phyloP scores from a whole-genome alignment of 2,329 filamentous ascomycete species.

The Gliomastix tumulicola region DNA sequence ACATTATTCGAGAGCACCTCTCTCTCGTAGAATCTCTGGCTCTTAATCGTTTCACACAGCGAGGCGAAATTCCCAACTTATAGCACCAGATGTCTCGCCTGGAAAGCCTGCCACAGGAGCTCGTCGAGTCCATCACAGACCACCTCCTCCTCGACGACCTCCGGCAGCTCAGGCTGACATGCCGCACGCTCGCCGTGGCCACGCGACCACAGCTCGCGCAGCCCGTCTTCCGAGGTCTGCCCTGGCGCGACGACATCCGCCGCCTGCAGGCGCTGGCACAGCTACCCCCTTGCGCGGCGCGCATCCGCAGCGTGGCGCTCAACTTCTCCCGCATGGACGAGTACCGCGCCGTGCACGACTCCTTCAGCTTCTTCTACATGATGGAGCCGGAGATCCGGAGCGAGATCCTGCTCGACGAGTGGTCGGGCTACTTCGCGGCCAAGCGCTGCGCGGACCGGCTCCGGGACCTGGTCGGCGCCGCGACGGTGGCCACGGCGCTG shows the following conservation, averaged over 20 bases:
- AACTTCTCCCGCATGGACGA: constrained; percentile 35
- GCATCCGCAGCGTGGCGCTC: constrained; percentile 35
- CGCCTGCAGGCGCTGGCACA: constrained; percentile 31
- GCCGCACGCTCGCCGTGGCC: constrained; percentile 27
- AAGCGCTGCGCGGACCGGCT: constrained; percentile 12
- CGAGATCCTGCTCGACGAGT: constrained; percentile 24
- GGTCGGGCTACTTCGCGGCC: constrained; percentile 26
- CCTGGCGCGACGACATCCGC: constrained; percentile 36
- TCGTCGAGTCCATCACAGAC: constrained; percentile 33
- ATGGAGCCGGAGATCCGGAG: constrained; percentile 26
- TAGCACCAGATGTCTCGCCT: background rate
- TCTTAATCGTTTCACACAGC: too few relatives aligned
- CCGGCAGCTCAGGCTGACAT: constrained; percentile 30
- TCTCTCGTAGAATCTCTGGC: too few relatives aligned
- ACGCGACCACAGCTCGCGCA: constrained; percentile 34
- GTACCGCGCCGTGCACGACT: constrained; percentile 27
- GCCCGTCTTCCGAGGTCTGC: constrained; percentile 31
- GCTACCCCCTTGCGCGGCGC: constrained; percentile 30
- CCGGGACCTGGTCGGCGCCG: background rate
- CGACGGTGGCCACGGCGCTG: constrained; percentile 8
- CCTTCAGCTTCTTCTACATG: constrained; percentile 26
- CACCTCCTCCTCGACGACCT: constrained; percentile 30
- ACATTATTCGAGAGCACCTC: too few relatives aligned
- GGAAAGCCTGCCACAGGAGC: constrained; percentile 24
- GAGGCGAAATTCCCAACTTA: too few relatives aligned